Base-by-base conservation (phyloP, 2,329 filamentous ascomycete species). In the Dactylella cylindrospora region DNA sequence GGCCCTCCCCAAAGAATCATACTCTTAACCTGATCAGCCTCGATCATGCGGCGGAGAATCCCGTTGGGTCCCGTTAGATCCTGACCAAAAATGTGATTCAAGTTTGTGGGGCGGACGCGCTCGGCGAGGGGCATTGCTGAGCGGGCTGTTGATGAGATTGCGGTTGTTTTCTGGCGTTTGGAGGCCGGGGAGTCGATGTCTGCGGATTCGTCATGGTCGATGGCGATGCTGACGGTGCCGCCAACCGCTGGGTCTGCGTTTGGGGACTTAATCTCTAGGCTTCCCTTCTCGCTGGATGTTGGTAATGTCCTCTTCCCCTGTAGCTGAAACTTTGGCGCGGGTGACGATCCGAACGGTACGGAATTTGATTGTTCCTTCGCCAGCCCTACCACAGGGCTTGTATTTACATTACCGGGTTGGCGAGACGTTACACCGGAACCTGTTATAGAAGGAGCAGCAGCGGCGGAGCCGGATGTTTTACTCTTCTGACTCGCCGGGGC, bases 1-100 rank as follows among this genome's bases (percentile, higher is more conserved):
- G 86, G 84, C 0, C 80, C 81, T 25, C 88, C 88, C 88, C 93
- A 98, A 10, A 98, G 77, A 32, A 98, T 90, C 88, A 98, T 95
- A 10, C 88, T 95, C 0, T 93, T 91, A 25, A 97, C 83, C 3
- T 86, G 81, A 69, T 93, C 85, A 59, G 85, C 80, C 70, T 95
- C 87, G 66, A 98, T 94, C 59, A 97, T 79, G 23, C 85, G 84
- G 3, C 91, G 84, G 35, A 98, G 78, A 4, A 97, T 82, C n/a
- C 93, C 93, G 25, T 83, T 76, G 0, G 83, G 81, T 0, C 90
- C 91, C 1, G 98, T 90, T 0, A 98, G 81, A 36, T 95, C 89
- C 74, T 98, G 93, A 0, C 93, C 93, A 66, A 79, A 90, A 2
- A 97, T 86, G 12, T 95, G 85, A 70, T 96, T 88, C 5, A 98